Conservation (phyloP, 83 land plant genomes). For the Thuja plicata region DNA sequence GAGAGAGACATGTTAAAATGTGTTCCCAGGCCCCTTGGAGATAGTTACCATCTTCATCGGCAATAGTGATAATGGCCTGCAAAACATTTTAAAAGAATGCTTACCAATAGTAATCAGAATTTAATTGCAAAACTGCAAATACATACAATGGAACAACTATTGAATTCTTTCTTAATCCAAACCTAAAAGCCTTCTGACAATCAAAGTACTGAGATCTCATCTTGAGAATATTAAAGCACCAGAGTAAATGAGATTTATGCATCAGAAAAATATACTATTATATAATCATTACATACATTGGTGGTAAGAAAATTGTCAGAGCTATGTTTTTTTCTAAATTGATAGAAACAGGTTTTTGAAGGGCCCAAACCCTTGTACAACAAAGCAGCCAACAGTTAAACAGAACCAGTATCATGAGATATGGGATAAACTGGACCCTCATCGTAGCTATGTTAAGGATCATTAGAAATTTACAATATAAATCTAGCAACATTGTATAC, state of each 20-base stretch:
- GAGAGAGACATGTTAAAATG: conserved; percentile 87
- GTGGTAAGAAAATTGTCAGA: not conserved
- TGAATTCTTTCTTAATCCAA: not conserved
- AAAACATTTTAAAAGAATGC: not conserved
- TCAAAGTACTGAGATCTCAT: not conserved
- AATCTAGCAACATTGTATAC: not conserved
- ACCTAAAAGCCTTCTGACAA: not conserved
- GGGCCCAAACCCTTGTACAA: too few relatives aligned
- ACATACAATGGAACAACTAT: not conserved
- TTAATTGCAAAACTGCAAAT: not conserved
- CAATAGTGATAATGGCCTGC: conserved; percentile 91
- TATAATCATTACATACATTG: not conserved
- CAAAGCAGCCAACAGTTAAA: too few relatives aligned
- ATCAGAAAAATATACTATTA: not conserved
- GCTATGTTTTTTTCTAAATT: not conserved
- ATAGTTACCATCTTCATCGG: conserved; percentile 92
- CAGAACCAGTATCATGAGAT: too few relatives aligned
- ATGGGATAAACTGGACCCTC: too few relatives aligned
- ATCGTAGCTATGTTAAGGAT: not conserved
- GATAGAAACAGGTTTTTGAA: too few relatives aligned
- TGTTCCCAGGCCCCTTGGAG: conserved; percentile 98
- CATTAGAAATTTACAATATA: not conserved
- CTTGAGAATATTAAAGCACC: not conserved
- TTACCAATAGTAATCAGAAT: not conserved
- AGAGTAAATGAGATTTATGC: not conserved